Conservation (phyloP, 441 rosid species). For the Adansonia gregorii region DNA sequence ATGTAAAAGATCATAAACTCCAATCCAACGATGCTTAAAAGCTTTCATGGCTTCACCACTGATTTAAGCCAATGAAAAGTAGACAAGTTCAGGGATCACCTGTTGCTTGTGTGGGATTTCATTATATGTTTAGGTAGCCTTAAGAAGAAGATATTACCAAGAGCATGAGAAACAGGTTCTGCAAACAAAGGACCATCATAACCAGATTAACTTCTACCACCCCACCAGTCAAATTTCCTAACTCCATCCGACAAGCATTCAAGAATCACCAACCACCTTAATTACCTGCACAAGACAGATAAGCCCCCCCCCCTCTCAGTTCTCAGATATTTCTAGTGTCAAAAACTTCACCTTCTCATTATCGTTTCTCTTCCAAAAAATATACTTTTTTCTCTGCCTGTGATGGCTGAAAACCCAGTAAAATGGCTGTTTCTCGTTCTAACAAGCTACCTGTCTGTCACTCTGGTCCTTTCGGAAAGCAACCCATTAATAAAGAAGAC, state of each 20-base stretch:
- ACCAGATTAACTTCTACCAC: slow-evolving; percentile 29
- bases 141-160: background rate
- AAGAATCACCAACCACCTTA: slow-evolving; percentile 41
- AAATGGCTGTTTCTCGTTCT: slow-evolving; percentile 52
- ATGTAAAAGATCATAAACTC: background rate
- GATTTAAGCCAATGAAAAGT: background rate
- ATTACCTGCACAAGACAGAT: slow-evolving; percentile 31
- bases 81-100: background rate
- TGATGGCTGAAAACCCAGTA: slow-evolving; percentile 42
- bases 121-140: background rate
- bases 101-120: background rate
- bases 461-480: slow-evolving; percentile 34
- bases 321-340: slow-evolving; percentile 31
- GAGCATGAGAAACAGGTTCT: background rate
- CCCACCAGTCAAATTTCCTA: slow-evolving; percentile 28
- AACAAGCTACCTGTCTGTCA: slow-evolving; percentile 35
- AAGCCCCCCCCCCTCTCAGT: slow-evolving; percentile 2
- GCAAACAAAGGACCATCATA: background rate
- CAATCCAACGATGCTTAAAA: background rate
- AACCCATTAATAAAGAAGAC: slow-evolving; percentile 47
- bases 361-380: background rate
- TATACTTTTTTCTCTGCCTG: slow-evolving; percentile 14
- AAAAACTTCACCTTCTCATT: slow-evolving; percentile 16
- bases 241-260: slow-evolving; percentile 34
- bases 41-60: background rate